Evolutionary conservation across 495 filamentous ascomycete genomes (phyloP).

Genomic region (Hypoxylon cercidicola): DNA sequence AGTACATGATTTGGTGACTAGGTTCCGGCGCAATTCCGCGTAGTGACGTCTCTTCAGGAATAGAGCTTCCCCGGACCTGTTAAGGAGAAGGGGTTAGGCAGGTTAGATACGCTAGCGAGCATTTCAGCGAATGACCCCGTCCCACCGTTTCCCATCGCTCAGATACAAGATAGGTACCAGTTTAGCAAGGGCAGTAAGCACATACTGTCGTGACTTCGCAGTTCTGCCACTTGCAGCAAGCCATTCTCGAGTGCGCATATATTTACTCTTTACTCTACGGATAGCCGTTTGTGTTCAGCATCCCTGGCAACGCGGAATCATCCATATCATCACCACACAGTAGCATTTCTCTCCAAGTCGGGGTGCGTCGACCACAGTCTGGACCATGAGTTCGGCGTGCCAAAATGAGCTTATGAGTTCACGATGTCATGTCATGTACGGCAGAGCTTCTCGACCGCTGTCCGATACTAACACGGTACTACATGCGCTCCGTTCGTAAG

Average conservation of each 20-base stretch:
- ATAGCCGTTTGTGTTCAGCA: conserved; percentile 4
- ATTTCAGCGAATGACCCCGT: conserved; percentile 8
- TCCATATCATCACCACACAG: conserved; percentile 25
- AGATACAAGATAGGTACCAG: conserved; percentile 5
- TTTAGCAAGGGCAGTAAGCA: conserved; percentile 27
- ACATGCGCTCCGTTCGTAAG: conserved; percentile 33
- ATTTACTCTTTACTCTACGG: conserved; percentile 5
- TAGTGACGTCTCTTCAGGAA: conserved; percentile 17
- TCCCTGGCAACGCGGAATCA: conserved; percentile 18
- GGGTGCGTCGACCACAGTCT: conserved; percentile 44
- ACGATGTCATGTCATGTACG: conserved; percentile 39
- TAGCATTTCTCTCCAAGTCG: conserved; percentile 32
- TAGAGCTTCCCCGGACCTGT: conserved; percentile 4
- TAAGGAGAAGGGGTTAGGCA: conserved; percentile 11
- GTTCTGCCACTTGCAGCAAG: conserved; percentile 19
- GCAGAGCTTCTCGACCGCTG: conserved; percentile 20
- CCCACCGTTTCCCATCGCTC: background rate
- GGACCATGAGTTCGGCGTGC: conserved; percentile 35
- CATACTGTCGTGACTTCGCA: conserved; percentile 28
- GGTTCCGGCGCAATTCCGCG: conserved; percentile 17
- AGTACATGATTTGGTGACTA: conserved; percentile 26
- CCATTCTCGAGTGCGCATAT: conserved; percentile 10
- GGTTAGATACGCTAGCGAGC: conserved; percentile 6
- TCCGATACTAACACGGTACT: conserved; percentile 28
- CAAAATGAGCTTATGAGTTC: conserved; percentile 29